Percentiles rank a stretch among this genome's conserved stretches.
Conservation (phyloP, 2,329 filamentous ascomycete species). For the Polychaeton citri region DNA sequence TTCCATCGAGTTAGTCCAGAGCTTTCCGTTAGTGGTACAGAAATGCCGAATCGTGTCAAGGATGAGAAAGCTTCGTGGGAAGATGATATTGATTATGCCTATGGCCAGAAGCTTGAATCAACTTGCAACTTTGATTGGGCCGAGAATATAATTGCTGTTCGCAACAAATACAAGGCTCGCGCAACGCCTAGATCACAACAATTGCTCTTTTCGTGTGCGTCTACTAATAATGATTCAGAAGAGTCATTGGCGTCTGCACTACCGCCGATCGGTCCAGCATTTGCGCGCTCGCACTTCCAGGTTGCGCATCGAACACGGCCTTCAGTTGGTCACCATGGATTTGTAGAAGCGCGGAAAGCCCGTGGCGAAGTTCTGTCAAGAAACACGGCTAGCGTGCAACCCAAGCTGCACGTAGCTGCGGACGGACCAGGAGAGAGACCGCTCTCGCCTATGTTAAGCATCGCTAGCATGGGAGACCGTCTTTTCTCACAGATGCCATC, state of each 20-base stretch:
- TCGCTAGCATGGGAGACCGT: neutral
- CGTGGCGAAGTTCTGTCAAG: too few species aligned
- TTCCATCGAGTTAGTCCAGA: neutral
- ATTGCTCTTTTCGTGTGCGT: neutral
- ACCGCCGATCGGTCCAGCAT: neutral
- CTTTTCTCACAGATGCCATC: neutral
- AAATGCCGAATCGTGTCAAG: neutral
- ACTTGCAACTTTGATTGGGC: conserved; percentile 48
- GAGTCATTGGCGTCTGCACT: neutral
- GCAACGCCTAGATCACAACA: neutral
- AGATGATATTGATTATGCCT: conserved; percentile 49
- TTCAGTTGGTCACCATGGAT: conserved; percentile 19
- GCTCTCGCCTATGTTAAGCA: neutral
- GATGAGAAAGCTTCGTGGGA: conserved; percentile 40
- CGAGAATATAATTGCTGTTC: neutral
- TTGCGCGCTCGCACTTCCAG: neutral
- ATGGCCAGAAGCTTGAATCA: conserved; percentile 47
- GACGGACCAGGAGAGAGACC: neutral
- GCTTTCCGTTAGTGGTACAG: neutral
- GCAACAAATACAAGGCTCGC: neutral
- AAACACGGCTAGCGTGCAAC: too few species aligned
- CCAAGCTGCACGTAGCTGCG: too few species aligned
- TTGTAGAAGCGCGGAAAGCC: conserved; percentile 13
- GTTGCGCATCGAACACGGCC: conserved; percentile 2
- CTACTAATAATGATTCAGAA: neutral